Conservation (phyloP, 2,329 filamentous ascomycete species). For the Aspergillus caelatus region DNA sequence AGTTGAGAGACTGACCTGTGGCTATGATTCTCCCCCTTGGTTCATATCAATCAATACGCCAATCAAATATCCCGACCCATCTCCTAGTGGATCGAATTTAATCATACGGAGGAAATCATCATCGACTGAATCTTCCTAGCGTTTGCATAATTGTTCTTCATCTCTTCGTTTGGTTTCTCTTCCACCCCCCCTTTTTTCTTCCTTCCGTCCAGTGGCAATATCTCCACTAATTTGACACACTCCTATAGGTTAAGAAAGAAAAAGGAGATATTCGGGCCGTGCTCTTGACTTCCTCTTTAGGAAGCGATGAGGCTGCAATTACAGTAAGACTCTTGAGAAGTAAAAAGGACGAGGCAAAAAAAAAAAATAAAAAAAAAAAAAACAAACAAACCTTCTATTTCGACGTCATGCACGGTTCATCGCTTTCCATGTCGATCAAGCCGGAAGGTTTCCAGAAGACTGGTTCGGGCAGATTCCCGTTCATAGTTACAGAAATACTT, state of each 20-base stretch:
- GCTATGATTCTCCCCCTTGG: neutral
- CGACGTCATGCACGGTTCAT: slow-evolving; percentile 29
- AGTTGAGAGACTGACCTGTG: neutral
- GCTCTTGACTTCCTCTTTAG: slow-evolving; percentile 10
- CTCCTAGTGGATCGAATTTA: slow-evolving; percentile 7
- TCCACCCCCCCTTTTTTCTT: slow-evolving; percentile 10
- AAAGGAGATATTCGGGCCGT: slow-evolving; percentile 14
- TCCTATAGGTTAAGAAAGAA: neutral
- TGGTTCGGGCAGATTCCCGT: slow-evolving; percentile 2
- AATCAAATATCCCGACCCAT: neutral
- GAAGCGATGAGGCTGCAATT: slow-evolving; percentile 10
- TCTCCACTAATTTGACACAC: neutral
- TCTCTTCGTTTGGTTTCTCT: slow-evolving; percentile 16
- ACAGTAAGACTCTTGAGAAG: neutral
- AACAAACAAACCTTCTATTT: slow-evolving; percentile 6
- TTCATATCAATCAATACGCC: neutral
- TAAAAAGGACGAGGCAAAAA: neutral
- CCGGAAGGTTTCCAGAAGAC: slow-evolving; percentile 1
- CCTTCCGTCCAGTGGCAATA: slow-evolving; percentile 11
- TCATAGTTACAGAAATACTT: neutral
- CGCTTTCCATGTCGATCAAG: slow-evolving; percentile 17
- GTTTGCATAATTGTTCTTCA: slow-evolving; percentile 16
- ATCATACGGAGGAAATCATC: slow-evolving; percentile 16
- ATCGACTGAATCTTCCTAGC: slow-evolving; percentile 13
- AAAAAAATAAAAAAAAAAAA: neutral